Percentiles rank a stretch among this genome's conserved stretches.
phyloP scores from a whole-genome alignment of 2,329 filamentous ascomycete species.

The Xylariaceae sp. region DNA sequence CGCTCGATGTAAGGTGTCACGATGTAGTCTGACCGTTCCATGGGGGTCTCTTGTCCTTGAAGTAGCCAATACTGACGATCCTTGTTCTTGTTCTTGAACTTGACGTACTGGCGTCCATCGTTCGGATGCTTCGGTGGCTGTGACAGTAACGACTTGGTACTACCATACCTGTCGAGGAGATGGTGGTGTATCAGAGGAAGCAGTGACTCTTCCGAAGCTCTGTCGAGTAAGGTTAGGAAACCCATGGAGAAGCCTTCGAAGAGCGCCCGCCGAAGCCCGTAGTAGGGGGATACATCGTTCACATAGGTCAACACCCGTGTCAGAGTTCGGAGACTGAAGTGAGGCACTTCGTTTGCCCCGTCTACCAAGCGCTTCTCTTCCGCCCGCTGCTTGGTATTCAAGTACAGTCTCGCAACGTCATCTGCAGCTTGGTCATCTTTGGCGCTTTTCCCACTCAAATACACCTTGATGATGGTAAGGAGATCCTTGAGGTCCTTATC shows the following conservation, averaged over 20 bases:
- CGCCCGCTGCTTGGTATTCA: slow-evolving; percentile 76
- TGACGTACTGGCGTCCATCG: slow-evolving; percentile 71
- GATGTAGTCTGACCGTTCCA: slow-evolving; percentile 84
- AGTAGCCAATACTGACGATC: slow-evolving; percentile 83
- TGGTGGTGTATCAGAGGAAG: slow-evolving; percentile 73
- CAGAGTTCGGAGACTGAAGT: slow-evolving; percentile 92
- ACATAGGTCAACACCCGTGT: slow-evolving; percentile 87
- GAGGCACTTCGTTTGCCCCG: slow-evolving; percentile 89
- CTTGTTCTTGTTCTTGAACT: slow-evolving; percentile 58
- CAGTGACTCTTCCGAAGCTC: slow-evolving; percentile 71
- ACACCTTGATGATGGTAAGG: slow-evolving; percentile 79
- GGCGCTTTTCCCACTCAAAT: slow-evolving; percentile 64
- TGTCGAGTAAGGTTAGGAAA: slow-evolving; percentile 82
- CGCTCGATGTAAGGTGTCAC: slow-evolving; percentile 91
- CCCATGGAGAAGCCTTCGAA: slow-evolving; percentile 98
- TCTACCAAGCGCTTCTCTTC: slow-evolving; percentile 83
- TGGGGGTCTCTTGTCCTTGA: slow-evolving; percentile 58
- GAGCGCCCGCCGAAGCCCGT: slow-evolving; percentile 76
- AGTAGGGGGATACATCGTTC: slow-evolving; percentile 72
- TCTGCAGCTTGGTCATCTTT: slow-evolving; percentile 67
- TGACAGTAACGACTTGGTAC: slow-evolving; percentile 64
- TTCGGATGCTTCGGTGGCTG: slow-evolving; percentile 70
- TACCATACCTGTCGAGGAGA: slow-evolving; percentile 63
- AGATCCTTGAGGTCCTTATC: slow-evolving; percentile 83
- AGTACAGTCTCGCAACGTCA: slow-evolving; percentile 79